Base-by-base conservation (phyloP, 208 protist species). In the Leishmania amazonensis region DNA sequence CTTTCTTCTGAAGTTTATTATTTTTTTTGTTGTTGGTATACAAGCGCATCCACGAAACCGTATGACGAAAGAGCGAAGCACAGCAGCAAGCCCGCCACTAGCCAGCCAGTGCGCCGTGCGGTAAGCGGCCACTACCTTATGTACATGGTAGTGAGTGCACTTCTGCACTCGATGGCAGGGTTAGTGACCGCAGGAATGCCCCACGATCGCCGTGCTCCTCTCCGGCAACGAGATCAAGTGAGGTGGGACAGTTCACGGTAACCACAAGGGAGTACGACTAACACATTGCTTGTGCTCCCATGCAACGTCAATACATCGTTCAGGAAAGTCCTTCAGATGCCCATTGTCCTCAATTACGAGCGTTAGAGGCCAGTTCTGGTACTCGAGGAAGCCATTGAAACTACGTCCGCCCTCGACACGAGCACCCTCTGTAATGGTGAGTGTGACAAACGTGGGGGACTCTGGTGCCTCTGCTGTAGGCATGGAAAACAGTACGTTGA, bases 401-500 rank as follows among this genome's bases (percentile, higher is more conserved):
- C 57, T 35, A 3, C 75, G 68, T 6, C 11, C 60, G 28, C 40
- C 70, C 53, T 78, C 83, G 13, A 85, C 51, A 24, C 31, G 47
- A 1, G 17, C 13, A 28, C 45, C 57, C 24, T 85, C 78, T 28
- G 70, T 51, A 3, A 89, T 57, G 17, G 91, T 87, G 47, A 93
- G 72, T 45, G 67, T 64, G 1, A 95, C 86, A 80, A 93, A 95
- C 21, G 84, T 77, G 28, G 83, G 80, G 17, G 91, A 92, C 81
- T 91, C 89, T 1, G 91, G 89, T 11, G 84, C 65, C 68, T 89
- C 75, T 54, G 89, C 86, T 19, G 91, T 95, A 21, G 89, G 91
- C 7, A 87, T 71, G 7, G 91, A 95, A 40, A 95, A 93, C 13
- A 93, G 83, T 0, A 95, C 81, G 9, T 89, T 85, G 75, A 86